Conservation (phyloP, 2,329 filamentous ascomycete species). For the Sporothrix pseudoabietina region DNA sequence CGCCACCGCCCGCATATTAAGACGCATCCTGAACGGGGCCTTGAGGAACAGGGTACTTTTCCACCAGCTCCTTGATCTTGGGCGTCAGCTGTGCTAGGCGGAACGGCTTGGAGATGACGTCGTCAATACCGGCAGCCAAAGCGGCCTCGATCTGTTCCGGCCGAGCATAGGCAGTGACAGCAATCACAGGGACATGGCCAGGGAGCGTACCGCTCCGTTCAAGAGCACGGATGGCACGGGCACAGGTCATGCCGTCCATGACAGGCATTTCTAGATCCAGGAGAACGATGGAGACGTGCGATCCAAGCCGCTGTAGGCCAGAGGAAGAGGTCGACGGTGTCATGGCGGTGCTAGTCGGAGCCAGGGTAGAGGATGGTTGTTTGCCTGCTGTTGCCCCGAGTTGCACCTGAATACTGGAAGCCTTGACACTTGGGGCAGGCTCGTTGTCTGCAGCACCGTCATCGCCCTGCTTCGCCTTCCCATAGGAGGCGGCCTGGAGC, state of each 20-base stretch:
- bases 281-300: conserved; percentile 66
- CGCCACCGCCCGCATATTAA: background rate
- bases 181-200: conserved; percentile 73
- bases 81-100: conserved; percentile 70
- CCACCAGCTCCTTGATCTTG: conserved; percentile 63
- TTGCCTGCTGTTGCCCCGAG: background rate
- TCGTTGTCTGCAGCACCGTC: background rate
- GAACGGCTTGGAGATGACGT: conserved; percentile 79
- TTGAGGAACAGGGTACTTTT: conserved; percentile 40
- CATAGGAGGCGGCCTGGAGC: conserved; percentile 55
- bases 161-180: conserved; percentile 80
- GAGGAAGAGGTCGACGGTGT: background rate
- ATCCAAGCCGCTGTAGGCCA: conserved; percentile 35
- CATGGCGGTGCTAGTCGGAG: conserved; percentile 2
- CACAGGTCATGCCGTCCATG: conserved; percentile 78
- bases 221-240: conserved; percentile 67
- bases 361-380: background rate
- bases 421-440: background rate
- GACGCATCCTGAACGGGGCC: background rate
- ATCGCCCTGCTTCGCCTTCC: conserved; percentile 41
- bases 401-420: background rate
- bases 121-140: conserved; percentile 72
- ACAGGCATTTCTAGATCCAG: conserved; percentile 84
- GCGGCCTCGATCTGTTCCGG: conserved; percentile 73
- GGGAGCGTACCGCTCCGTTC: conserved; percentile 64